Conservation (phyloP, 129 eudicot species). For the Dittrichia graveolens region DNA sequence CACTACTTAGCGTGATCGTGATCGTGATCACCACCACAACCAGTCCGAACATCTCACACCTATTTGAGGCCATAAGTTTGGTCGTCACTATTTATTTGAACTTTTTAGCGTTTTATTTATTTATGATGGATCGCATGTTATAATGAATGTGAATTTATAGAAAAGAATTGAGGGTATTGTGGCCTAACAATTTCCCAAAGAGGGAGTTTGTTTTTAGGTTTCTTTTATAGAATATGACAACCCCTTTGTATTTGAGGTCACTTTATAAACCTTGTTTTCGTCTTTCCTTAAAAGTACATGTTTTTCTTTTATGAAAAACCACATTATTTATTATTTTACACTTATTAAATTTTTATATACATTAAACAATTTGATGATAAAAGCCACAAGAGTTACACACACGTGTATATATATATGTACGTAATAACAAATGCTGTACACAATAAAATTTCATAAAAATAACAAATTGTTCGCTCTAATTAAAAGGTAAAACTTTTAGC, state of each 20-base stretch:
- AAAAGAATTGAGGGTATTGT: constrained; percentile 21
- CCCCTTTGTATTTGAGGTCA: constrained; percentile 15
- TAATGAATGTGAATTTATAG: constrained; percentile 10
- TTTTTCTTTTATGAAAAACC: constrained; percentile 23
- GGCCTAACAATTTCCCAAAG: constrained; percentile 41
- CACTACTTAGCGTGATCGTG: constrained; percentile 30
- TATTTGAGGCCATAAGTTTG: constrained; percentile 43
- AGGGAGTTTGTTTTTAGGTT: constrained; percentile 34
- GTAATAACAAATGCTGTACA: constrained; percentile 25
- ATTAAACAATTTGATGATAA: background rate
- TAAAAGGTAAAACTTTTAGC: no score
- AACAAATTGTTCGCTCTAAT: constrained; percentile 1
- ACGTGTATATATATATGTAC: no score
- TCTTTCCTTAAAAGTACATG: constrained; percentile 16
- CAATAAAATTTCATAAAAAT: background rate
- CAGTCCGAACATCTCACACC: constrained; percentile 7
- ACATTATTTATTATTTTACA: constrained; percentile 10
- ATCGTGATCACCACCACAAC: constrained; percentile 17
- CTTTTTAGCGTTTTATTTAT: background rate
- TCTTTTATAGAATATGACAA: constrained; percentile 32
- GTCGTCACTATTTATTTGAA: background rate
- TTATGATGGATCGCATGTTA: background rate
- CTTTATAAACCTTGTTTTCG: constrained; percentile 14
- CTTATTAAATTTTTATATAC: no score
- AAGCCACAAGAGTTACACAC: background rate